Conservation (phyloP, 306 rosid genomes). For the Quercus cerris region DNA sequence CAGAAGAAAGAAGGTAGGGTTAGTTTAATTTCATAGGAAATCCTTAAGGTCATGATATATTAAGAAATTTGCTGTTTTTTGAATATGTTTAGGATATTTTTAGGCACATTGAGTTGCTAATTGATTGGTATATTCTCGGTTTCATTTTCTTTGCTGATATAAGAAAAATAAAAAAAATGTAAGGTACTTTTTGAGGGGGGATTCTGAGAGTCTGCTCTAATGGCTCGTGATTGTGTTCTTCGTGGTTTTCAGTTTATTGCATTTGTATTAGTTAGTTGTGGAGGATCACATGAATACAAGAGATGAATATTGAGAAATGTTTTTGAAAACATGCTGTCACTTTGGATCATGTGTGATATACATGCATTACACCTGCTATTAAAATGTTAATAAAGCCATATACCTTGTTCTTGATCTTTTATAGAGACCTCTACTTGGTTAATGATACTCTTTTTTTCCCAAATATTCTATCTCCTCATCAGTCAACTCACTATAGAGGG, state of each 20-base stretch:
- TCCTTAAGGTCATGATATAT: background rate
- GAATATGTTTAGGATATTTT: background rate
- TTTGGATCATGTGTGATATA: background rate
- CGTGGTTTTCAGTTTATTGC: background rate
- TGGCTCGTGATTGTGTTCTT: background rate
- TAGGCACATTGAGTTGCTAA: background rate
- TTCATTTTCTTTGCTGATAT: background rate
- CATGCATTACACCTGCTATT: background rate
- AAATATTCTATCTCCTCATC: constrained; percentile 14
- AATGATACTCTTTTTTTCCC: background rate
- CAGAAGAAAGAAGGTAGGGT: background rate
- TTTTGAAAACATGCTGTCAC: background rate
- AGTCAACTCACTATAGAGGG: constrained; percentile 60
- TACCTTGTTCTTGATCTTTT: background rate
- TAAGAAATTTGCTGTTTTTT: background rate
- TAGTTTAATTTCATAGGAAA: too few species aligned
- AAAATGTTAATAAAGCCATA: background rate
- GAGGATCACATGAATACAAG: background rate
- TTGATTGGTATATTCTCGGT: background rate
- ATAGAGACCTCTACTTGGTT: background rate
- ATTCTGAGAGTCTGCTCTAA: background rate
- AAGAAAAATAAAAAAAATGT: background rate
- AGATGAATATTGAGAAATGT: background rate
- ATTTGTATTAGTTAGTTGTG: background rate
- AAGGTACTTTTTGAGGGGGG: background rate